Base-by-base conservation (phyloP, 306 rosid genomes). In the Vicia sativa region DNA sequence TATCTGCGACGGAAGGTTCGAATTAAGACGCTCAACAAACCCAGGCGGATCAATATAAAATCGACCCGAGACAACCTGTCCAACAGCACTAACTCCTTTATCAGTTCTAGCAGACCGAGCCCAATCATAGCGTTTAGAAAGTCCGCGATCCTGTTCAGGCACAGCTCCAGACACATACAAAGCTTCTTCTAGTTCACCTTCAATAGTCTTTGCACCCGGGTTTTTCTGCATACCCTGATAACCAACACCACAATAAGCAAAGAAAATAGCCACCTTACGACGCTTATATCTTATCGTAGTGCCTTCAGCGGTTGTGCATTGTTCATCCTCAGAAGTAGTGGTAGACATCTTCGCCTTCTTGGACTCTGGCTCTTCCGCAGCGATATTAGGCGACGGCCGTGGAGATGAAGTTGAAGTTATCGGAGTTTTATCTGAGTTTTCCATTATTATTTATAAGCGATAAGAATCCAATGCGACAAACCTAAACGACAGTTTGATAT, bases 161-260 rank as follows among this genome's bases (percentile, higher is more conserved):
- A 90, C 93, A 23, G 87, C 96, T 35, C 91, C 91, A 72, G 98
- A 75, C 31, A 41, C 72, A 78, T 76, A 90, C 18, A 92, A 84
- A 42, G 90, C 96, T 73, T 92, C 96, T 72, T 92, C 98, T 25
- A 92, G 84, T 73, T 90, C 98, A 50, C 96, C 90, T 77, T 92
- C 98, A 57, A 90, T 92, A 75, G 98, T 90, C 81, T 92, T 92
- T 46, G 96, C 98, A 71, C 98, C 96, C 5, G 98, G 96, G 73
- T 92, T 92, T 72, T 92, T 90, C 78, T 92, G 98, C 96, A 92
- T 92, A 49, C 96, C 98, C 77, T 92, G 96, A 76, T 90, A 92
- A 59, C 98, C 96, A 31, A 90, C 96, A 29, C 96, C 98, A n/a
- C 88, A 85, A 66, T 87, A 90, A 34, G 96, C 98, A 64, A 92